Evolutionary conservation across 1,139 yeast species (phyloP), one percentile per base, ranked within the genome.

Genomic region (Debaryomyces coudertii): DNA sequence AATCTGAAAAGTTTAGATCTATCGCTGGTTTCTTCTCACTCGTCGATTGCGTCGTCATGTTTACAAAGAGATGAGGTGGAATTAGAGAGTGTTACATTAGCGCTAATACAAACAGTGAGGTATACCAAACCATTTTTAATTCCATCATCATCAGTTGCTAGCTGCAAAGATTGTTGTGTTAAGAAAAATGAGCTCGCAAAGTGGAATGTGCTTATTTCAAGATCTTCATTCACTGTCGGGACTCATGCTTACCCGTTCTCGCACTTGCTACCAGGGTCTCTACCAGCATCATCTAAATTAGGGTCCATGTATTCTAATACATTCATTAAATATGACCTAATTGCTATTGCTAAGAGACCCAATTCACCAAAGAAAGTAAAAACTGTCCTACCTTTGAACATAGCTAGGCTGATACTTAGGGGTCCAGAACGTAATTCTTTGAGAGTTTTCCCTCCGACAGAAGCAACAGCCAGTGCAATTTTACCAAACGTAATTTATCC

Each of bases 371-470:
- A 63, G 15, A 58, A 73, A n/a, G 66, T 78, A 7, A 70, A 66
- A 29, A 68, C 84, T 34, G 66, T 72, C n/a, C 67, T 87, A 49
- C 95, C 97, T 0, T 65, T 93, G n/a, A 78, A 83, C 53, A 75
- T 93, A 3, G 77, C 87, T 35, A 76, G 99, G 51, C 87, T 95
- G 53, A 80, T 92, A 24, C 65, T 89, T 36, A 75, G 90, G 35
- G 95, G 95, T 7, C 88, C 90, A 2, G 97, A 92, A 62, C 77
- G 90, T 53, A 90, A 88, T 60, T 89, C 96, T 0, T 69, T 90
- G 35, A 77, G 99, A 49, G 90, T 95, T 1, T 93, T 93, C 64
- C 99, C 99, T 1, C 98, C 99, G 3, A 93, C 98, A 0, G 89
- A 87, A 42, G 85, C 93, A 33, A 85, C 89, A 2, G 95, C 97